Conservation (phyloP, 2,329 filamentous ascomycete species). For the Arthrobotrys musiformis region DNA sequence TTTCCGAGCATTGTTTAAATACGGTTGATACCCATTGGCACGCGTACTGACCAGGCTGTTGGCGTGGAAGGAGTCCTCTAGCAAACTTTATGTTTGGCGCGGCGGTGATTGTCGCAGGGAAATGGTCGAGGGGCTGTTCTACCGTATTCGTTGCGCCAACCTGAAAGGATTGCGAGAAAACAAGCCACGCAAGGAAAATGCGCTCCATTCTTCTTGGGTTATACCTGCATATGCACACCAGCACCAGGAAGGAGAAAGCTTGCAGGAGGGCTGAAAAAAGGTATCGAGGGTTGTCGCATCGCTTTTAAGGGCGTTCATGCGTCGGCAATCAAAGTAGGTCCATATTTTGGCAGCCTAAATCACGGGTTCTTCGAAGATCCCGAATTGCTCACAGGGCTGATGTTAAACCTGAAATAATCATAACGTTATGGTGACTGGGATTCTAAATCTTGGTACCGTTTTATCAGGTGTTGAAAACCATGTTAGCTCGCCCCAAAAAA, state of each 20-base stretch:
- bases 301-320: conserved; percentile 21
- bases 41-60: conserved; percentile 34
- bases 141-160: conserved; percentile 11
- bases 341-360: conserved; percentile 29
- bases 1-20: conserved; percentile 44
- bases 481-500: too few relatives aligned
- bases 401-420: neutral
- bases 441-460: neutral
- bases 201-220: conserved; percentile 6
- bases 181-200: neutral
- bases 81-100: conserved; percentile 37
- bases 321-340: conserved; percentile 1
- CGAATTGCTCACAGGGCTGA: neutral
- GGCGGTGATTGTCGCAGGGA: conserved; percentile 42
- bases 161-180: neutral
- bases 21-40: conserved; percentile 38
- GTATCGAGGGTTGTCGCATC: neutral
- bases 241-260: too few relatives aligned
- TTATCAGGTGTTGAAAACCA: neutral
- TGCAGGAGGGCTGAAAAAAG: conserved; percentile 41
- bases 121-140: conserved; percentile 4
- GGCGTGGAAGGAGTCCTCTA: conserved; percentile 33
- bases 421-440: conserved; percentile 25
- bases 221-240: neutral
- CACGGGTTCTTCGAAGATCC: neutral